Base-by-base conservation (phyloP, 768 basidiomycete species). In the Pholiota microspora region DNA sequence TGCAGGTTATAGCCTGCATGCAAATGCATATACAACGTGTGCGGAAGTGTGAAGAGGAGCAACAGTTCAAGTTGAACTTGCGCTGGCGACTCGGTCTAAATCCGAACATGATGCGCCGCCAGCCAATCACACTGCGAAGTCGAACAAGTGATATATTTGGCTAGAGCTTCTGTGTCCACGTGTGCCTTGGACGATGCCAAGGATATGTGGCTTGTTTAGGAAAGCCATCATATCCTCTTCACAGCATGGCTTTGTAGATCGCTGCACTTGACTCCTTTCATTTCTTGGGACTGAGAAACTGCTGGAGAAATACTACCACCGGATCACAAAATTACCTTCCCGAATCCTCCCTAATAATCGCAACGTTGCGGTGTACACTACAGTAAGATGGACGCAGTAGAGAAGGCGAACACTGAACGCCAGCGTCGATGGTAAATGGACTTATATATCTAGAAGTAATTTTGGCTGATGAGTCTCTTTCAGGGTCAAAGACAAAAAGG, bases 401-500 rank as follows among this genome's bases (percentile, higher is more conserved):
- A 92, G 70, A 84, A 78, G 63, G 87, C 87, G 16, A 93, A 93
- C 61, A 68, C 78, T 15, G 87, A 85, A 52, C 77, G 84, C 42
- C 89, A 92, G 69, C 60, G 59, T 13, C 59, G 64, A 56, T 67
- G 66, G 66, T 66, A 46, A 31, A 45, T 40, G 9, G 34, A 23
- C 28, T 21, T 45, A 12, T 4, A 15, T 18, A 15, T 9, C 23
- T n/a, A 2, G 15, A 25, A 8, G 25, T 9, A 2, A 27, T 9
- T 10, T 9, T 7, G 28, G 59, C 24, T 31, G 10, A 12, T 21
- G 45, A 53, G 29, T 35, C 12, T 24, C 49, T 18, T 51, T 38
- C 61, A 92, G 90, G 90, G 76, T 77, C 12, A 92, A 92, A 64
- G 89, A 89, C 65, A 81, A 79, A 63, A 92, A 92, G 67, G 81